Conservation (phyloP, 2,329 filamentous ascomycete genomes). For the Arthrobotrys megalospora region DNA sequence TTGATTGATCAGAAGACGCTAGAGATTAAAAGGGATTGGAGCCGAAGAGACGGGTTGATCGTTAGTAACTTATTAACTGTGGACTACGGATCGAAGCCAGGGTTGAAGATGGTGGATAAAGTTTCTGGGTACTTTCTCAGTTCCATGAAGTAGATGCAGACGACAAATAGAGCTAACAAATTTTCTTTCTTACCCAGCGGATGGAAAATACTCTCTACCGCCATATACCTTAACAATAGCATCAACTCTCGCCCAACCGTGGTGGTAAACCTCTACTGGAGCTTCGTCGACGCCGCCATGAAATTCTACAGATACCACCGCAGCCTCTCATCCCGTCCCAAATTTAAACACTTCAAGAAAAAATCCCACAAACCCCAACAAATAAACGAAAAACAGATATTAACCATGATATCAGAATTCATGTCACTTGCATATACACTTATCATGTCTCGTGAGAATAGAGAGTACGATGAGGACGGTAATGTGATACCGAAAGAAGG, state of each 20-base stretch:
- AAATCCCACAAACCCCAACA: background rate
- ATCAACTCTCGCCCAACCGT: slow-evolving; percentile 81
- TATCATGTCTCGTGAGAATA: slow-evolving; percentile 54
- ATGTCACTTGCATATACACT: slow-evolving; percentile 50
- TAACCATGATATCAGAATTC: slow-evolving; percentile 65
- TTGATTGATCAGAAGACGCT: slow-evolving; percentile 82
- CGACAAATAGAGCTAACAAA: slow-evolving; percentile 6
- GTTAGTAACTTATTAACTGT: slow-evolving; percentile 62
- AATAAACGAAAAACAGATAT: slow-evolving; percentile 45
- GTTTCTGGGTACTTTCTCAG: slow-evolving; percentile 57
- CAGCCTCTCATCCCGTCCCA: slow-evolving; percentile 68
- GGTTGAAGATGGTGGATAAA: slow-evolving; percentile 62
- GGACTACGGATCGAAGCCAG: slow-evolving; percentile 61
- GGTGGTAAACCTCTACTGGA: slow-evolving; percentile 80
- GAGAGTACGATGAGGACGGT: slow-evolving; percentile 20
- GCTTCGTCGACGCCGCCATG: slow-evolving; percentile 82
- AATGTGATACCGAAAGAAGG: slow-evolving; percentile 43
- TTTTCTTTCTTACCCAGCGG: slow-evolving; percentile 66
- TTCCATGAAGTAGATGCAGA: slow-evolving; percentile 3
- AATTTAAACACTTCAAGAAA: slow-evolving; percentile 70
- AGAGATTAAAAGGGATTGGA: slow-evolving; percentile 79
- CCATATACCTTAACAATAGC: slow-evolving; percentile 84
- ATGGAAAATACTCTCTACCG: slow-evolving; percentile 87
- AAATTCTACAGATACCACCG: slow-evolving; percentile 77
- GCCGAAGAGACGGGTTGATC: slow-evolving; percentile 70